phyloP scores from a whole-genome alignment of 73 alveolate species.

The Paramecium sexaurelia region DNA sequence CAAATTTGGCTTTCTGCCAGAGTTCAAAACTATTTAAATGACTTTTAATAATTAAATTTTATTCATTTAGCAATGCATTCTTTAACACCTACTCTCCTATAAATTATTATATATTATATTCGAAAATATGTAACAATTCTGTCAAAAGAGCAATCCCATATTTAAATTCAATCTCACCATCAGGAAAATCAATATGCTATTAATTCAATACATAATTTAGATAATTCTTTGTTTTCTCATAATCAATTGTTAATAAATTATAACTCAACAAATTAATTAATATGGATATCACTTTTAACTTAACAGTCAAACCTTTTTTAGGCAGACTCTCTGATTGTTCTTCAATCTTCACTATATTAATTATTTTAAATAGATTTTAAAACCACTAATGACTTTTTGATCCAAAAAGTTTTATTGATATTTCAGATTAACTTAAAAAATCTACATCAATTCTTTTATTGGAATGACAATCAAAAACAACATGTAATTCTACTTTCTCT shows the following conservation, averaged over 20 bases:
- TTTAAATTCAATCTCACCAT: slow-evolving; percentile 51
- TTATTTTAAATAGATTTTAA: slow-evolving; percentile 62
- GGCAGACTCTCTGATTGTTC: slow-evolving; percentile 1
- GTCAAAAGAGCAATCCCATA: slow-evolving; percentile 67
- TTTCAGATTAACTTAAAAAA: slow-evolving; percentile 26
- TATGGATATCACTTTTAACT: slow-evolving; percentile 71
- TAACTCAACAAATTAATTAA: slow-evolving; percentile 67
- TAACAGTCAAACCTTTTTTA: slow-evolving; percentile 67
- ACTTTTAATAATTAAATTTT: slow-evolving; percentile 50
- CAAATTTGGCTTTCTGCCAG: slow-evolving; percentile 48
- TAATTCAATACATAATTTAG: background rate
- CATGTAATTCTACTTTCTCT: slow-evolving; percentile 62
- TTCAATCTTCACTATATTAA: slow-evolving; percentile 66
- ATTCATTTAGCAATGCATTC: slow-evolving; percentile 60
- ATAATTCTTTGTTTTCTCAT: background rate
- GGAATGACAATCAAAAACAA: slow-evolving; percentile 70
- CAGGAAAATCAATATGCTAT: background rate
- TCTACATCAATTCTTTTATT: slow-evolving; percentile 64
- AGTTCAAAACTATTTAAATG: slow-evolving; percentile 61
- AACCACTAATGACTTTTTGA: slow-evolving; percentile 75
- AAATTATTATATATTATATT: slow-evolving; percentile 57
- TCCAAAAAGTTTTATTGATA: slow-evolving; percentile 61
- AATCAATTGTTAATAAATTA: slow-evolving; percentile 56
- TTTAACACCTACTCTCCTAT: slow-evolving; percentile 54
- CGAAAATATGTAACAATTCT: slow-evolving; percentile 65